Base-by-base conservation (phyloP, 208 protist species). In the Trypanosoma boissoni region DNA sequence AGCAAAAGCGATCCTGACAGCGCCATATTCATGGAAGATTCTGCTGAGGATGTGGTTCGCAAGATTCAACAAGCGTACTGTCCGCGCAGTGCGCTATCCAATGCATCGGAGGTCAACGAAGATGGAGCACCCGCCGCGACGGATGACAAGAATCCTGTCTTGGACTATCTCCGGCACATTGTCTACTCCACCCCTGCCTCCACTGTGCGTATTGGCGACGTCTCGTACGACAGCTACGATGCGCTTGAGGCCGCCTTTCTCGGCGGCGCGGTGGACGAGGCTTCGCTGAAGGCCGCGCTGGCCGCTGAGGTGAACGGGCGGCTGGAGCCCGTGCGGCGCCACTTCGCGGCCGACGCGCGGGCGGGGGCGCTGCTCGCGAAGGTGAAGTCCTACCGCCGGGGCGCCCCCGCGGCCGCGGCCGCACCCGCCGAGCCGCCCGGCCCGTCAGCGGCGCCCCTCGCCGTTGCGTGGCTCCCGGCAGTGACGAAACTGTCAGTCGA, bases 11-110 rank as follows among this genome's bases (percentile, higher is more conserved):
- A 99, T 64, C 96, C 96, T 10, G 95, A 99, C 58, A 98, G 95
- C 49, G 98, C 99, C 52, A 99, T 99, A 57, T 99, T 99, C 67
- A 99, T 99, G 97, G 98, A 99, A 68, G 98, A 99, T 68, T 78
- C 72, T 39, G 72, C 54, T 10, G 93, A 96, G 56, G 97, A 99
- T 42, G 97, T 99, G 3, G 80, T 78, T 12, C 74, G 80, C 7
- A 99, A 99, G 74, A 95, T 99, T 31, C 69, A 69, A 1, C 80
- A 92, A 31, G 97, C 96, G 6, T 98, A 94, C 77, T 99, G 98
- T 80, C 95, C 95, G 20, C 68, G 79, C 29, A 76, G 79, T 10
- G 62, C 57, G 29, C 86, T 92, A 58, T 32, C 29, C 23, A 52
- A 72, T 2, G 59, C 46, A 29, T 23, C 36, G 14, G 77, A 54